Conservation (phyloP, 805 yeast genomes). For the Jamesozyma hellenica region DNA sequence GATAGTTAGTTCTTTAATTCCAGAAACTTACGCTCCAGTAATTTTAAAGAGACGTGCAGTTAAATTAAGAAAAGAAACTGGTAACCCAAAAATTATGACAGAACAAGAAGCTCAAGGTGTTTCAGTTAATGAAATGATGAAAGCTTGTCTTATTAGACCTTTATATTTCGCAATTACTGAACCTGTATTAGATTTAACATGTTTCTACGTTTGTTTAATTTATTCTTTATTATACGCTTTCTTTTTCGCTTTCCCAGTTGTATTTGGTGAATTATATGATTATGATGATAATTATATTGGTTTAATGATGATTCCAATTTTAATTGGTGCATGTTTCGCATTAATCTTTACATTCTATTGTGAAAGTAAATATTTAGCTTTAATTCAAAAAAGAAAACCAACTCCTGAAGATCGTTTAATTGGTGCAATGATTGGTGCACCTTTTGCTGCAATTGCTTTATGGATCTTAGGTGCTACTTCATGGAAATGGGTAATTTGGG, state of each 20-base stretch:
- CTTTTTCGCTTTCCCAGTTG: conserved; percentile 91
- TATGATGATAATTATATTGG: conserved; percentile 73
- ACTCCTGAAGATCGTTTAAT: conserved; percentile 71
- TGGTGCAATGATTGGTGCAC: conserved; percentile 77
- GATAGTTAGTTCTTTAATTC: conserved; percentile 53
- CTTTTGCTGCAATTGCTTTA: conserved; percentile 70
- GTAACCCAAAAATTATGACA: conserved; percentile 77
- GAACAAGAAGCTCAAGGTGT: conserved; percentile 83
- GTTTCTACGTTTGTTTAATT: conserved; percentile 78
- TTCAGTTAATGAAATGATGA: conserved; percentile 55
- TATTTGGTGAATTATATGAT: conserved; percentile 67
- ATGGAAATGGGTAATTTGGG: conserved; percentile 61
- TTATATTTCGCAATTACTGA: conserved; percentile 66
- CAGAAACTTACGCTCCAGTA: conserved; percentile 89
- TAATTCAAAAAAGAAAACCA: conserved; percentile 47
- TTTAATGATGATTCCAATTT: conserved; percentile 79
- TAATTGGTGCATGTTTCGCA: conserved; percentile 76
- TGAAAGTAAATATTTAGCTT: conserved; percentile 48
- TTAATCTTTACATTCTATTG: conserved; percentile 63
- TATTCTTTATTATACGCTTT: conserved; percentile 87
- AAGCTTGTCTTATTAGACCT: conserved; percentile 71
- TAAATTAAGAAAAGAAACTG: conserved; percentile 64
- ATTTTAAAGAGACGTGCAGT: conserved; percentile 59
- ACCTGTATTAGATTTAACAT: conserved; percentile 76
- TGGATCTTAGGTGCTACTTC: conserved; percentile 78